Evolutionary conservation across 352 stramenopile genomes (phyloP), one percentile per base, ranked within the genome.

Genomic region (Phytopythium chamaehyphon): DNA sequence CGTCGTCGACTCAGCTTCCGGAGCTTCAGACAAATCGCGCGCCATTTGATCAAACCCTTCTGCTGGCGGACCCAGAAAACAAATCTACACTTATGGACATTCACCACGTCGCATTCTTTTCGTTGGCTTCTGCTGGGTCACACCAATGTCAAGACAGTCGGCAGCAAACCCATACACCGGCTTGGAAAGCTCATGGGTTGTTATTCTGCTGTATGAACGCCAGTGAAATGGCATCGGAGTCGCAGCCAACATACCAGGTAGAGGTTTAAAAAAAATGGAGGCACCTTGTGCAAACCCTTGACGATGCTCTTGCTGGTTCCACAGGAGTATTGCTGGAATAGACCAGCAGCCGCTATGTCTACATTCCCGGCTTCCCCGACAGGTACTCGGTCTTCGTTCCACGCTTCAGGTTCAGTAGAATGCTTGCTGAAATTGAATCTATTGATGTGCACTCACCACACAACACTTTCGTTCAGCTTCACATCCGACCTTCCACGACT

Each of bases 321-420:
- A 3, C 44, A 86, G 75, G 59, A 76, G 16, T 81, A 69, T 31
- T 76, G 73, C 50, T 69, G 61, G 59, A 78, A 77, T n/a, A 28
- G 22, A 33, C n/a, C 16, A 2, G 6, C 44, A 26, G 23, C 28
- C 15, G n/a, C 23, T 26, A 0, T 5, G 1, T 11, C 9, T 19
- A 12, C 16, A 6, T 21, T 40, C 4, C 44, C 44, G 9, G 14
- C 11, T 33, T 50, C 44, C 16, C 44, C 44, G n/a, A 40, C 44
- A n/a, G 26, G n/a, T 1, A 28, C 36, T 15, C 44, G 44, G 1
- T 26, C 44, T 8, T 19, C 47, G 6, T 46, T 21, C 37, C 21
- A 11, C 14, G 22, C 35, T 44, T 19, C 11, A 10, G 24, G 44
- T 50, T 36, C n/a, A n/a, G 22, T 18, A 47, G 40, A 23, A n/a